These are phyloP conservation scores for Plasmodium falciparum DNA, from an alignment of 169 alveolate genomes.

Conservation along the genomic window DNA sequence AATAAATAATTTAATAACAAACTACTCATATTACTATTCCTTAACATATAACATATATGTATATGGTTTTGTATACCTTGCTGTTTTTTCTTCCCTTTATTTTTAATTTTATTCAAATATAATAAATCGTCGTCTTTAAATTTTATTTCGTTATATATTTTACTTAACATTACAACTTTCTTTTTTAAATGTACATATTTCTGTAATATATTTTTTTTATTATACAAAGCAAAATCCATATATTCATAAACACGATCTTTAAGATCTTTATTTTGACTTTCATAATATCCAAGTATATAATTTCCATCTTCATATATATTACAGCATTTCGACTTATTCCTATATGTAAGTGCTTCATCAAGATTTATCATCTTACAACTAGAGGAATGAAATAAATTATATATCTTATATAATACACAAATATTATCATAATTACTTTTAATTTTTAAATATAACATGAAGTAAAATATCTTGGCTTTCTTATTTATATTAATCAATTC, in stretches of 20 bases:
- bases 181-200: not conserved
- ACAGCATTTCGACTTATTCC: not conserved
- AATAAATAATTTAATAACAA: conserved; percentile 20
- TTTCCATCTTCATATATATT: not conserved
- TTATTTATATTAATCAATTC: conserved; percentile 21
- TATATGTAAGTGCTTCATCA: conserved; percentile 5
- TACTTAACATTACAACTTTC: not conserved
- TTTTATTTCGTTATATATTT: conserved; percentile 14
- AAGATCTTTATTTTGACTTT: too few relatives aligned
- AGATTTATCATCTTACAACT: not conserved
- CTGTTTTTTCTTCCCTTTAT: not conserved
- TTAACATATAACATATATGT: conserved; percentile 15
- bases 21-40: conserved; percentile 20
- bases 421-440: conserved; percentile 14
- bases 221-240: not conserved
- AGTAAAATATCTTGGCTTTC: conserved; percentile 19
- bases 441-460: conserved; percentile 10
- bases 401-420: conserved; percentile 8
- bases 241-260: not conserved
- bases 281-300: not conserved
- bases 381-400: not conserved
- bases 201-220: not conserved
- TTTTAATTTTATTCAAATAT: too few relatives aligned
- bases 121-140: not conserved
- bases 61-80: not conserved